Base-by-base conservation (phyloP, 345 rosid species). In the Gossypium arboreum region DNA sequence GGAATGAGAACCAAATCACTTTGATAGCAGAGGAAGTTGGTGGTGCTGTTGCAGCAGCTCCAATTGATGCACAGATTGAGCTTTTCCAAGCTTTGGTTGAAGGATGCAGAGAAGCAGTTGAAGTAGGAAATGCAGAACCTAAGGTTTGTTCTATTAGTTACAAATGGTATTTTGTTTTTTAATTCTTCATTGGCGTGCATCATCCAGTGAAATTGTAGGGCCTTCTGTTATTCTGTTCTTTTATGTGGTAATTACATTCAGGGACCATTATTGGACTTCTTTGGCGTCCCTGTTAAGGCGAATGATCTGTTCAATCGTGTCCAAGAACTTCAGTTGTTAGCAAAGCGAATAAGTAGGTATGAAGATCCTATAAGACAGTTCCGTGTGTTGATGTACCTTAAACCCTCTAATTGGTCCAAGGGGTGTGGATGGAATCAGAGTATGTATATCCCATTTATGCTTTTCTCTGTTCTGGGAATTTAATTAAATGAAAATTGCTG, bases 381-480 rank as follows among this genome's bases (percentile, higher is more conserved):
- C 83, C 90, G 95, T 73, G 98, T 88, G 63, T 84, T 93, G 80
- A 79, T 83, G 39, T 89, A 88, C 81, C 97, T 93, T 73, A 96
- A 93, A 86, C 97, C 98, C 82, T 91, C 99, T 15, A 96, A 93
- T 76, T 96, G 99, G 99, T 90, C 98, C 44, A 96, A 96, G 86
- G 99, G 99, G 64, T 96, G 99, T 70, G 97, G 99, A 39, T 96
- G 99, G 99, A 93, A 96, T 84, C 97, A 90, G 83, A 81, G 99
- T 93, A 88, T 64, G 92, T 83, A 24, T 44, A 75, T 24, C 62
- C 52, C 59, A 13, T 68, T 18, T 47, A 16, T 67, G 18, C 45
- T 43, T 22, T 45, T 75, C 29, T 70, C 41, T 51, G 20, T 44
- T 51, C 25, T 22, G 20, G 22, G 34, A 47, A 47, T 11, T 20